Percentiles rank a stretch among this genome's conserved stretches.
These are phyloP conservation scores for Platanthera guangdongensis DNA, from an alignment of 106 monocot genomes.

Conservation along the genomic window DNA sequence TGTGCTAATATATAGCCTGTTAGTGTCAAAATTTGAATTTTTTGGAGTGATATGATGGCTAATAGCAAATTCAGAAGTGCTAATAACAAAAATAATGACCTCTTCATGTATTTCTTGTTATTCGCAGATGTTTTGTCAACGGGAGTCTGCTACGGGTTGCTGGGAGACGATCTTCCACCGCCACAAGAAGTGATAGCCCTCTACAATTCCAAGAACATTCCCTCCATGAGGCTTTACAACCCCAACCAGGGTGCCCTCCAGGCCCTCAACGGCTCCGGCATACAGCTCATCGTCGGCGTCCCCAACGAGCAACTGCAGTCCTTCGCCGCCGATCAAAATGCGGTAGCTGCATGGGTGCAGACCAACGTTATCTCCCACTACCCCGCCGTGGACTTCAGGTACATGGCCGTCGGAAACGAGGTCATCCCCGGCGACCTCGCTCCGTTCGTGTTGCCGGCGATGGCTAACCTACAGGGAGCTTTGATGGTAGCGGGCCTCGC, in stretches of 20 bases:
- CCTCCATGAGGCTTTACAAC: slow-evolving; percentile 23
- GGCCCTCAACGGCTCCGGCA: slow-evolving; percentile 34
- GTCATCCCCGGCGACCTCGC: not conserved
- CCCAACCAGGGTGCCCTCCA: slow-evolving; percentile 20
- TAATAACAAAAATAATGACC: too few relatives aligned
- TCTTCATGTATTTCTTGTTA: too few relatives aligned
- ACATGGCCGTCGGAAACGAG: slow-evolving; percentile 2
- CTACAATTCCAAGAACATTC: slow-evolving; percentile 28
- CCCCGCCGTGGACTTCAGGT: not conserved
- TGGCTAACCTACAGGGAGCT: not conserved
- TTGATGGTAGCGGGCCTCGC: not conserved
- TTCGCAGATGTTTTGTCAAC: slow-evolving; percentile 11
- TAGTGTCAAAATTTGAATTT: too few relatives aligned
- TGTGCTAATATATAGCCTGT: too few relatives aligned
- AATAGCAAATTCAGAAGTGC: too few relatives aligned
- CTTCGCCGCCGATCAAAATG: slow-evolving; percentile 13
- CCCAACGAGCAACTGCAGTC: not conserved
- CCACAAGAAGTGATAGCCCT: slow-evolving; percentile 21
- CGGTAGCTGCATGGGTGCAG: slow-evolving; percentile 24
- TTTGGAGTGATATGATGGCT: too few relatives aligned
- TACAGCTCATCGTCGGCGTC: slow-evolving; percentile 26
- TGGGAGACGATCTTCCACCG: slow-evolving; percentile 32
- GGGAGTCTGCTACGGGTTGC: slow-evolving; percentile 42
- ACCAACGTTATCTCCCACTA: not conserved
- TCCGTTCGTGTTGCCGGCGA: not conserved